Evolutionary conservation across 495 filamentous ascomycete species (phyloP), one percentile per base, ranked within the genome.

Genomic region (Penicillium silybi): DNA sequence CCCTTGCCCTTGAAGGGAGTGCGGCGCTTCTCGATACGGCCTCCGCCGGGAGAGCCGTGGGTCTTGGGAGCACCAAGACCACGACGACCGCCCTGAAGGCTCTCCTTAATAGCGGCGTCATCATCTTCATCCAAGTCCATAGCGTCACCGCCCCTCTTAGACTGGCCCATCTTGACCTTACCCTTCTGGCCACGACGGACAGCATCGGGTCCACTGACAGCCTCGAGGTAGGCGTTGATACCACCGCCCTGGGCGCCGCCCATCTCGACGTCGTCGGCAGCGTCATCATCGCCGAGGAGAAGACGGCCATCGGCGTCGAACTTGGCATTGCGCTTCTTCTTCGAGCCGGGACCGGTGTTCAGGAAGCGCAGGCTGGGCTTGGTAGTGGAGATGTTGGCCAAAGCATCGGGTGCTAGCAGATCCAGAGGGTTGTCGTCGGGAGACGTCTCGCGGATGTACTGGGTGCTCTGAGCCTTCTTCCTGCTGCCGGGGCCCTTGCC

Each of bases 321-420:
- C 76, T 87, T 89, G 19, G 87, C 86, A 41, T 67, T 67, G 17
- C 72, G 77, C 61, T 81, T 80, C 41, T 66, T 67, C 32, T 69
- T 72, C 0, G 66, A 71, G 16, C 70, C 69, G 6, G 71, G 67
- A 8, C 65, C 66, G 26, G 67, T 69, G 63, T 76, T 72, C 51
- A 73, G 65, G 58, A 71, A 73, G 16, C 74, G 70, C 22, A 74
- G 65, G 56, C 80, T 85, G 2, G 93, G 93, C 65, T 88, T 91
- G 13, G 89, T 95, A 4, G 87, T 87, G 13, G 93, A 96, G 59
- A 98, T 97, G 63, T 91, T 89, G 20, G 89, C 92, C 16, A 98
- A 78, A 10, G 93, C 90, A 62, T 85, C 85, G 38, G 87, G 85
- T 56, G 90, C 92, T 11, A 98, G 81, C 20, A 98, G 78, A 74